These are phyloP conservation scores for Rugosomyces carneus DNA, from an alignment of 1,284 basidiomycete genomes.

Conservation along the genomic window DNA sequence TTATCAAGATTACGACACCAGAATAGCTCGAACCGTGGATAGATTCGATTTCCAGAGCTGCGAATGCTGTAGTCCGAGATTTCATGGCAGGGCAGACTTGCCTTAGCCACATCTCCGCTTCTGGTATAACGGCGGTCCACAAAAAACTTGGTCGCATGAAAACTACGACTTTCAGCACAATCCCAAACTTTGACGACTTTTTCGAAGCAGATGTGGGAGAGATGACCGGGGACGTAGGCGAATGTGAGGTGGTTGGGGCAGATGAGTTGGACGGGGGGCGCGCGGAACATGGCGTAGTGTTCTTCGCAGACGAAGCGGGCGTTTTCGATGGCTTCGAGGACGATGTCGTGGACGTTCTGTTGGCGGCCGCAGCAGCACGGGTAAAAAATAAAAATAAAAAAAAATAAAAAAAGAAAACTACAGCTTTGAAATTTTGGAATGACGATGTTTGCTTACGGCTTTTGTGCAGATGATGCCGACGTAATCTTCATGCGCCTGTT, in stretches of 20 bases:
- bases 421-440: too few relatives aligned
- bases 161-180: too few relatives aligned
- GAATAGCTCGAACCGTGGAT: too few relatives aligned
- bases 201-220: slow-evolving; percentile 96
- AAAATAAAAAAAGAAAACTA: too few relatives aligned
- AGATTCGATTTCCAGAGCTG: too few relatives aligned
- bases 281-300: slow-evolving; percentile 94
- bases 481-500: slow-evolving; percentile 85
- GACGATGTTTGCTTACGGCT: slow-evolving; percentile 60
- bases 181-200: too few relatives aligned
- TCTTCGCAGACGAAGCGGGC: slow-evolving; percentile 98
- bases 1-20: too few relatives aligned
- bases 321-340: slow-evolving; percentile 99
- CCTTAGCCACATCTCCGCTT: too few relatives aligned
- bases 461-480: slow-evolving; percentile 98
- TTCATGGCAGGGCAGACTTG: too few relatives aligned
- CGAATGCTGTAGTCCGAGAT: too few relatives aligned
- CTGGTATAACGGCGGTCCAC: too few relatives aligned
- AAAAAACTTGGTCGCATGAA: too few relatives aligned
- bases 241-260: slow-evolving; percentile 87
- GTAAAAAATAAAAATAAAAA: neutral
- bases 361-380: neutral
- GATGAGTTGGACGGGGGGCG: slow-evolving; percentile 94
- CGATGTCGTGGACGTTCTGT: slow-evolving; percentile 89
- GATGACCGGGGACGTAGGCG: slow-evolving; percentile 94